phyloP scores from a whole-genome alignment of 2,329 filamentous ascomycete species.

The Alternaria arborescens region DNA sequence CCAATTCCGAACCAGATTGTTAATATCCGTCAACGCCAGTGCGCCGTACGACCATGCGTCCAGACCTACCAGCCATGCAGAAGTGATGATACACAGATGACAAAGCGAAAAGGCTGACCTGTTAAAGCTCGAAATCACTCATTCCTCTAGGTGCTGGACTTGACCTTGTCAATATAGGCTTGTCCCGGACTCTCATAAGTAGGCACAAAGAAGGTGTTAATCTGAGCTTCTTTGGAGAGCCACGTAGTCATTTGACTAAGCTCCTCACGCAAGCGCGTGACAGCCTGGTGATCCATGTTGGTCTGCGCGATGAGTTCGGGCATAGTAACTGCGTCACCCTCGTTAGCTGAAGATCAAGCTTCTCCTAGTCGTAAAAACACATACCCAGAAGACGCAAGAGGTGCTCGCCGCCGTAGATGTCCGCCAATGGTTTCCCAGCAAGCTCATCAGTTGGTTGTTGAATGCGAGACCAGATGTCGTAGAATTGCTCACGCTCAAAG shows the following conservation, averaged over 20 bases:
- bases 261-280: slow-evolving; percentile 87
- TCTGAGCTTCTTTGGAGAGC: slow-evolving; percentile 74
- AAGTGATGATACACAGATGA: slow-evolving; percentile 22
- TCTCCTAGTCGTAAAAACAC: slow-evolving; percentile 33
- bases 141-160: slow-evolving; percentile 36
- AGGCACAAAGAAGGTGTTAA: slow-evolving; percentile 77
- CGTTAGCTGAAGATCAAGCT: neutral
- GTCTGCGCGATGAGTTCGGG: slow-evolving; percentile 96
- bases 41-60: slow-evolving; percentile 19
- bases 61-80: slow-evolving; percentile 20
- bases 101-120: neutral
- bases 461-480: slow-evolving; percentile 77
- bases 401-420: slow-evolving; percentile 94
- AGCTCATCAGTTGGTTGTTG: slow-evolving; percentile 67
- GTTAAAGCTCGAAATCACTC: neutral
- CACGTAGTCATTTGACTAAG: slow-evolving; percentile 85
- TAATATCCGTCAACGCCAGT: slow-evolving; percentile 16
- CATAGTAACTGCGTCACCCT: slow-evolving; percentile 72
- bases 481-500: slow-evolving; percentile 90
- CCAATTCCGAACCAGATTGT: neutral
- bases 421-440: slow-evolving; percentile 74
- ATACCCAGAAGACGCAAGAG: slow-evolving; percentile 86
- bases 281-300: slow-evolving; percentile 95
- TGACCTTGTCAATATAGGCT: slow-evolving; percentile 76
- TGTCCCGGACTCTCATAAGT: slow-evolving; percentile 77